Evolutionary conservation across 495 filamentous ascomycete genomes (phyloP), one percentile per base, ranked within the genome.

Genomic region (Acidiella bohemica): DNA sequence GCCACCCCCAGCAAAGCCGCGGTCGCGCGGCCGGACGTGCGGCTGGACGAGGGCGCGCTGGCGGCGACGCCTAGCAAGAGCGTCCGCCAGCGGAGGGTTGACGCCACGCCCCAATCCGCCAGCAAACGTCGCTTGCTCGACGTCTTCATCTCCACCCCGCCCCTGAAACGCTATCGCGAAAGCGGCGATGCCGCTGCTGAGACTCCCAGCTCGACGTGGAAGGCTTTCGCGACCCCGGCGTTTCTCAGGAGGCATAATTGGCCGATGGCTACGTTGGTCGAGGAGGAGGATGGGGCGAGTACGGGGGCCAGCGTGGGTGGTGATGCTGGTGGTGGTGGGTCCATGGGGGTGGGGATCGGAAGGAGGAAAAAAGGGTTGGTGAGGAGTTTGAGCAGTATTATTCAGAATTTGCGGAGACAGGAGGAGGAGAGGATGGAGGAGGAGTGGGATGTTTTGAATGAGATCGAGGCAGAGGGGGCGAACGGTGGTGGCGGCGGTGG

Each of bases 321-420:
- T n/a, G 25, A 28, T 28, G 25, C 8, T 5, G 5, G 5, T 14
- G 5, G 11, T 5, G 13, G 5, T 6, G 8, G 18, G 2, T 67
- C 47, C 19, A 53, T 56, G 44, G 76, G 77, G 5, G 67, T 66
- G 23, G n/a, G n/a, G n/a, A n/a, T n/a, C n/a, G n/a, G n/a, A n/a
- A n/a, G n/a, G n/a, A 77, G 77, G 52, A 77, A 80, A 18, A 36
- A 57, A n/a, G 41, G 39, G 8, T 63, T 76, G 16, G 78, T 76
- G 0, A 70, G 79, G 39, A 80, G 80, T 3, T 61, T 97, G 30
- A 93, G 84, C 46, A 76, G 71, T 37, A 65, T 93, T 37, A 78
- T 95, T 9, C 76, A 81, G 30, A 73, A 75, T 11, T 59, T 97
- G 48, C 67, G 83, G 13, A 78, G 76, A 48, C 70, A 88, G 59